A percentile compares a stretch with the other conserved stretches of the same genome.
These are phyloP conservation scores for Pichia sp. DNA, from an alignment of 1,139 yeast genomes.

Conservation along the genomic window DNA sequence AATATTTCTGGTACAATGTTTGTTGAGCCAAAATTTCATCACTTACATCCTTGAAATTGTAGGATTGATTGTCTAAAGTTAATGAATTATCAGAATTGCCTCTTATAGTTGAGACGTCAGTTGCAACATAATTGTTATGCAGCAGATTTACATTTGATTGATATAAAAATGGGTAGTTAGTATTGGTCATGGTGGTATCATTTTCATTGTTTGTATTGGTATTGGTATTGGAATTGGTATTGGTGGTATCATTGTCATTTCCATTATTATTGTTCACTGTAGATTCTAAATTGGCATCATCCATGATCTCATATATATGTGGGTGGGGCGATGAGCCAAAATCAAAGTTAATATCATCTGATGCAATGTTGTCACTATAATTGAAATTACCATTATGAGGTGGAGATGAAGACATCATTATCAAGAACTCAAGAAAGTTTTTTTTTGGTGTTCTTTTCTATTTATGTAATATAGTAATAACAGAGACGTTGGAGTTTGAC, in stretches of 20 bases:
- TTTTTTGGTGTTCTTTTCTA: too few species aligned
- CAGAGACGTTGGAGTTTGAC: too few species aligned
- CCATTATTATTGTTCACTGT: constrained; percentile 18
- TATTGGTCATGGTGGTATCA: too few species aligned
- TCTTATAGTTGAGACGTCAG: background rate
- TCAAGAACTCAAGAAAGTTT: too few species aligned
- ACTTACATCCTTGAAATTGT: background rate
- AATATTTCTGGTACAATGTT: background rate
- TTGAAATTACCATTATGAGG: constrained; percentile 20
- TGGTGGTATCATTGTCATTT: constrained; percentile 16
- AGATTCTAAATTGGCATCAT: constrained; percentile 15
- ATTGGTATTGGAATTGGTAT: background rate
- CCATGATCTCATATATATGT: constrained; percentile 15
- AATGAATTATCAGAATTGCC: constrained; percentile 8
- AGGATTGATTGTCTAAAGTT: background rate
- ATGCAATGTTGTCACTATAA: constrained; percentile 6
- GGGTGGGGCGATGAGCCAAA: constrained; percentile 25
- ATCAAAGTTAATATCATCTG: constrained; percentile 10
- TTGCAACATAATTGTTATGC: constrained; percentile 9
- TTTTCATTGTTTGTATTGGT: too few species aligned
- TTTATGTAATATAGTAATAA: too few species aligned
- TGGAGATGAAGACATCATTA: constrained; percentile 30
- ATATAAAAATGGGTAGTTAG: too few species aligned
- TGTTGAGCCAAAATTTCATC: background rate
- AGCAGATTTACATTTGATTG: too few species aligned